Conservation (phyloP, 495 filamentous ascomycete genomes). For the Cercophora scortea region DNA sequence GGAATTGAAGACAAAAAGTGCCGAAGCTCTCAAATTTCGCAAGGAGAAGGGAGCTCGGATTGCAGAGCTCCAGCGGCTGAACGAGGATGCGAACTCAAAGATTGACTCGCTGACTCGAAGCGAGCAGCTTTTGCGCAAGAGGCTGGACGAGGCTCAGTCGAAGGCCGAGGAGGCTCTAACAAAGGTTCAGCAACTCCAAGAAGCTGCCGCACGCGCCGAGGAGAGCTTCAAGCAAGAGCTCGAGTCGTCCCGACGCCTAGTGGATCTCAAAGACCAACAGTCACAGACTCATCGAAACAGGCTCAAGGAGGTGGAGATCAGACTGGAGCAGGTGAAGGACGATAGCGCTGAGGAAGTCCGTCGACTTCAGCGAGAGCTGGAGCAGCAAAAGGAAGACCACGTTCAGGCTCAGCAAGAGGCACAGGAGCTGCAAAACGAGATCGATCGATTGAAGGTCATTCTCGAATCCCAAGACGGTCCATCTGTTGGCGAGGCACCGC, state of each 20-base stretch:
- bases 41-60: conserved; percentile 90
- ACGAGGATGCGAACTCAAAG: conserved; percentile 71
- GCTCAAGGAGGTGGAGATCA: conserved; percentile 70
- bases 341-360: conserved; percentile 76
- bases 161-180: conserved; percentile 78
- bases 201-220: conserved; percentile 66
- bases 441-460: conserved; percentile 53
- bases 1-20: conserved; percentile 80
- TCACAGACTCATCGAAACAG: conserved; percentile 72
- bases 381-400: conserved; percentile 69
- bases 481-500: conserved; percentile 34
- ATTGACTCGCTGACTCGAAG: conserved; percentile 70
- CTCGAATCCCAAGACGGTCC: conserved; percentile 22
- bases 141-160: conserved; percentile 73
- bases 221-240: conserved; percentile 79
- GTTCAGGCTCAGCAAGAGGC: conserved; percentile 60
- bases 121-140: conserved; percentile 69
- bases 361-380: conserved; percentile 66
- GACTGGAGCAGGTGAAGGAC: conserved; percentile 70
- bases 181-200: conserved; percentile 76
- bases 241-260: conserved; percentile 69
- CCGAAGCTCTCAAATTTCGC: conserved; percentile 80
- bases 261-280: conserved; percentile 76
- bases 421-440: conserved; percentile 64
- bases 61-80: conserved; percentile 75